These are phyloP conservation scores for Lipomyces sp. DNA, from an alignment of 805 yeast species.

Conservation along the genomic window DNA sequence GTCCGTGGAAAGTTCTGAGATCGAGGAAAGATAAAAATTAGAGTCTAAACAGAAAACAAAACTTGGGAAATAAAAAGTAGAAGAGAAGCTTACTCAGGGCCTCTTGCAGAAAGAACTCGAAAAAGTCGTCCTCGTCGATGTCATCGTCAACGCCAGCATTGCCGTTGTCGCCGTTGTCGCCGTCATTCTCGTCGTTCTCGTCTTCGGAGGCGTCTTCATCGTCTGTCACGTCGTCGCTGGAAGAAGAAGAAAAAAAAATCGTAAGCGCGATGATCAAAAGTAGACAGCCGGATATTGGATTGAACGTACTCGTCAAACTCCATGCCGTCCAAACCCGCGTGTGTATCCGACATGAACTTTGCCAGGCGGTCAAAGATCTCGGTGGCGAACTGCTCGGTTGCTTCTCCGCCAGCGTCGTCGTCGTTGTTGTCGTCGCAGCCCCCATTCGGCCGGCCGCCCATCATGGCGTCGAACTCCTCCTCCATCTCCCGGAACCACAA, in stretches of 20 bases:
- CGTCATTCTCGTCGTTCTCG: slow-evolving; percentile 28
- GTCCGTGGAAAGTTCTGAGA: slow-evolving; percentile 42
- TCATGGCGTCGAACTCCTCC: slow-evolving; percentile 19
- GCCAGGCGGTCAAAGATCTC: slow-evolving; percentile 14
- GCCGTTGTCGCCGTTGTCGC: slow-evolving; percentile 6
- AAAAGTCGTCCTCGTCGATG: slow-evolving; percentile 64
- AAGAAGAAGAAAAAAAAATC: no score
- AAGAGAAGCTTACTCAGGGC: slow-evolving; percentile 42
- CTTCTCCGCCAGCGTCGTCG: slow-evolving; percentile 11
- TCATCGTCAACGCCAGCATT: slow-evolving; percentile 19
- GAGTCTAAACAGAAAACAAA: no score
- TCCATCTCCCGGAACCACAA: slow-evolving; percentile 27
- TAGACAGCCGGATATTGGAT: no score
- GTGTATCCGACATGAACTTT: slow-evolving; percentile 15
- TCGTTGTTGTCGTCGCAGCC: slow-evolving; percentile 14
- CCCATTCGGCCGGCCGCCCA: slow-evolving; percentile 9
- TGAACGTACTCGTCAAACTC: slow-evolving; percentile 22
- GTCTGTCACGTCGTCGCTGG: slow-evolving; percentile 16
- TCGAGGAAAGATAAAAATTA: no score
- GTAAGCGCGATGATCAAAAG: no score
- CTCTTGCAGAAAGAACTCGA: slow-evolving; percentile 57
- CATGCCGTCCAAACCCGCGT: slow-evolving; percentile 27
- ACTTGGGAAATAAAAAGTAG: no score
- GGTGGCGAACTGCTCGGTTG: slow-evolving; percentile 5
- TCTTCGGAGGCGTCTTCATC: slow-evolving; percentile 8